Percentiles rank a stretch among this genome's conserved stretches.
phyloP scores from a whole-genome alignment of 306 rosid species.

The Vachellia pachyceras region DNA sequence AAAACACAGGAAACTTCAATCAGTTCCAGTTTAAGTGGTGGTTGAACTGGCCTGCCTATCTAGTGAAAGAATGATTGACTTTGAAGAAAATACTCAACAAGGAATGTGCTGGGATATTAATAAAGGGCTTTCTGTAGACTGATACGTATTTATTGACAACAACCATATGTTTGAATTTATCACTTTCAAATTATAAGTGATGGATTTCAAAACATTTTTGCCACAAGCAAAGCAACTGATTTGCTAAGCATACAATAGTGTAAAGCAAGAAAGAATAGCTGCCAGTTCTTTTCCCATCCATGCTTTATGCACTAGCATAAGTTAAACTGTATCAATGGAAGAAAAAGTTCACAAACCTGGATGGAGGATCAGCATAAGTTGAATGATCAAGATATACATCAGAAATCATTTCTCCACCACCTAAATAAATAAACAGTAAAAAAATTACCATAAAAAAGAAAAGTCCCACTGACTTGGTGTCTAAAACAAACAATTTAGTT shows the following conservation, averaged over 20 bases:
- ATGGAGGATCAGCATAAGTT: slow-evolving; percentile 92
- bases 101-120: background rate
- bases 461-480: background rate
- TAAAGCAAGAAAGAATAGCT: slow-evolving; percentile 13
- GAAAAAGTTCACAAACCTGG: slow-evolving; percentile 66
- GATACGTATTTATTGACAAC: slow-evolving; percentile 8
- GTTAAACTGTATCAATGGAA: slow-evolving; percentile 11
- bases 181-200: slow-evolving; percentile 29
- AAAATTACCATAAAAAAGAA: slow-evolving; percentile 37
- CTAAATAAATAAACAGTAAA: slow-evolving; percentile 49
- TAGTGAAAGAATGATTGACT: background rate
- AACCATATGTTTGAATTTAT: slow-evolving; percentile 18
- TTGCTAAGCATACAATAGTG: background rate
- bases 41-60: background rate
- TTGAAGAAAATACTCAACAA: background rate
- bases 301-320: slow-evolving; percentile 19
- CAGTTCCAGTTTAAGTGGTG: background rate
- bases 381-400: slow-evolving; percentile 90
- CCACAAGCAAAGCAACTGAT: slow-evolving; percentile 10
- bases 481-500: slow-evolving; percentile 11
- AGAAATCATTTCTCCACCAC: slow-evolving; percentile 98
- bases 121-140: background rate
- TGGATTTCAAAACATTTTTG: slow-evolving; percentile 24
- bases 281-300: slow-evolving; percentile 12
- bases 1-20: background rate